Conservation (phyloP, 257 asterid genomes). For the Fraxinus excelsior region DNA sequence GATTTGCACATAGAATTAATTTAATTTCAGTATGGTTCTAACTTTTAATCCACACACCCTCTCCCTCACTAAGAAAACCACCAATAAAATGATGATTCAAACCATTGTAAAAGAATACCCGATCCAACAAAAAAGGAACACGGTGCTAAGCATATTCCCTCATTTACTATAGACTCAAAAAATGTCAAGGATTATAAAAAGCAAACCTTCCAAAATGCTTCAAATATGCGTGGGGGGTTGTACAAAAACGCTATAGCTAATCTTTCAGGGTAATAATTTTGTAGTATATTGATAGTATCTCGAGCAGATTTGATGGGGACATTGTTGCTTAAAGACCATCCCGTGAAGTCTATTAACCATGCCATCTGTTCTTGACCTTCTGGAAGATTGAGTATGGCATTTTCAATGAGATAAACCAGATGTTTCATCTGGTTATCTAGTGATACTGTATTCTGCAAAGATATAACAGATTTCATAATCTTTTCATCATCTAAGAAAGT, state of each 20-base stretch:
- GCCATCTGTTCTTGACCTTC: conserved; percentile 95
- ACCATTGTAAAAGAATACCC: background rate
- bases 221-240: conserved; percentile 89
- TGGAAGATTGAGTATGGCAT: conserved; percentile 89
- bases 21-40: background rate
- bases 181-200: background rate
- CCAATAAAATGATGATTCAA: background rate
- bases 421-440: conserved; percentile 83
- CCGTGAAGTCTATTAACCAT: conserved; percentile 92
- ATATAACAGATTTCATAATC: background rate
- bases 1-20: background rate
- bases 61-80: no score
- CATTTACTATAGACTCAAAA: background rate
- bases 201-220: conserved; percentile 94
- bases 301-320: conserved; percentile 86
- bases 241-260: conserved; percentile 79
- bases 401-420: conserved; percentile 86
- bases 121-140: background rate
- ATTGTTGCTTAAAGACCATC: conserved; percentile 77
- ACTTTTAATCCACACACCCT: no score
- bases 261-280: conserved; percentile 92
- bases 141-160: background rate
- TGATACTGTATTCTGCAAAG: conserved; percentile 73
- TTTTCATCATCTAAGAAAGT: background rate
- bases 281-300: conserved; percentile 71